phyloP scores from a whole-genome alignment of 768 basidiomycete genomes.

The Amanita muscaria region DNA sequence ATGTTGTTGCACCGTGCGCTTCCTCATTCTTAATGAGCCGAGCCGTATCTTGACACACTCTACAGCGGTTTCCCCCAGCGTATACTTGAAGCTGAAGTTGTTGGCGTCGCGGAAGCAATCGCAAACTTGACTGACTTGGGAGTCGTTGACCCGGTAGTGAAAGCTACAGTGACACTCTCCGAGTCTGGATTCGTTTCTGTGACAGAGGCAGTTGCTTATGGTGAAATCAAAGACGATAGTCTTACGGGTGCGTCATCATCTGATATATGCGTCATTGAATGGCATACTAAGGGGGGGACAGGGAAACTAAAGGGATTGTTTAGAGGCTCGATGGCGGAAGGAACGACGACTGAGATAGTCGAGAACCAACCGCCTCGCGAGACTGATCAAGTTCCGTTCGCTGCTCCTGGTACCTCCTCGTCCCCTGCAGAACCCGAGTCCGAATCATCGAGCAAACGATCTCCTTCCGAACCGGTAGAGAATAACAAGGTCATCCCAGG shows the following conservation, averaged over 20 bases:
- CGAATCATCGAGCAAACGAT: constrained; percentile 25
- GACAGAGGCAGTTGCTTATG: constrained; percentile 68
- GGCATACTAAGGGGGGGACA: too few species aligned
- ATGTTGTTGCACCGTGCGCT: constrained; percentile 50
- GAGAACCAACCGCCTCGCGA: constrained; percentile 38
- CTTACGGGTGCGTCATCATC: constrained; percentile 46
- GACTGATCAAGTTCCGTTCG: constrained; percentile 14
- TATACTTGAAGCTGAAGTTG: constrained; percentile 65
- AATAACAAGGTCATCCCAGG: constrained; percentile 32
- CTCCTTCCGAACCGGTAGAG: constrained; percentile 27
- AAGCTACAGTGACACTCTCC: constrained; percentile 74
- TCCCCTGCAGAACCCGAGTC: constrained; percentile 16
- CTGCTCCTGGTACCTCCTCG: too few species aligned
- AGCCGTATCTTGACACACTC: constrained; percentile 5
- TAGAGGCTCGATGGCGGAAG: constrained; percentile 36
- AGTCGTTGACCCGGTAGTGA: constrained; percentile 75
- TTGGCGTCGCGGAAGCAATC: constrained; percentile 67
- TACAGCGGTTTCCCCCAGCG: constrained; percentile 62
- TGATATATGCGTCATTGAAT: neutral
- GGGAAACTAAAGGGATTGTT: constrained; percentile 89
- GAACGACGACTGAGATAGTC: constrained; percentile 30
- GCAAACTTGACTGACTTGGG: constrained; percentile 79
- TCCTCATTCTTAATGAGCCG: neutral
- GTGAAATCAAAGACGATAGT: constrained; percentile 76
- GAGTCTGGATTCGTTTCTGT: constrained; percentile 83